Conservation (phyloP, 805 yeast genomes). For the Starmerella etchellsii region DNA sequence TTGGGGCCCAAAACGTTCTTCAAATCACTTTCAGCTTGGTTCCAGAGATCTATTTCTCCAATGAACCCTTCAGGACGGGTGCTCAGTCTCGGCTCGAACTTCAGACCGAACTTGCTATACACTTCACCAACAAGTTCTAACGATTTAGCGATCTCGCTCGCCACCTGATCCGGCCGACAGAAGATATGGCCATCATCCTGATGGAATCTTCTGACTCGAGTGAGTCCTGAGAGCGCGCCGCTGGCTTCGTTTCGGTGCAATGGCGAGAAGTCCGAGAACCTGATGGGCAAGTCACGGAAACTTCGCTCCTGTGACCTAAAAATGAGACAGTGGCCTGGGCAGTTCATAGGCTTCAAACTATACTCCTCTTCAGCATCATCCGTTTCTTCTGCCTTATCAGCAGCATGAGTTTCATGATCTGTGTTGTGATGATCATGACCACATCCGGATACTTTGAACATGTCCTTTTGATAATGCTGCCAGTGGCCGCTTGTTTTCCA, state of each 20-base stretch:
- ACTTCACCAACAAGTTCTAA: conserved; percentile 62
- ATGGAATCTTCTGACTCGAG: conserved; percentile 87
- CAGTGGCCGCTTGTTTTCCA: conserved; percentile 95
- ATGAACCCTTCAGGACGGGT: conserved; percentile 75
- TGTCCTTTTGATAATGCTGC: conserved; percentile 87
- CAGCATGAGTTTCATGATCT: not conserved
- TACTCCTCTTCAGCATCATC: conserved; percentile 33
- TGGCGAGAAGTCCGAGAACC: conserved; percentile 81
- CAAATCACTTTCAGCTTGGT: conserved; percentile 61
- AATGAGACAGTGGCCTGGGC: conserved; percentile 70
- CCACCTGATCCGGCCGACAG: conserved; percentile 68
- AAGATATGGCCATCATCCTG: conserved; percentile 98
- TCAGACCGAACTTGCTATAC: conserved; percentile 55
- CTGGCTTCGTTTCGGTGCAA: conserved; percentile 89
- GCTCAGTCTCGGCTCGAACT: conserved; percentile 56
- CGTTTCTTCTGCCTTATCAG: not conserved
- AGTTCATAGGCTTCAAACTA: conserved; percentile 77
- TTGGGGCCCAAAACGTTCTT: conserved; percentile 43
- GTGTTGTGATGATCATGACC: not conserved
- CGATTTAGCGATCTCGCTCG: conserved; percentile 56
- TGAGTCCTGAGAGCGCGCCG: conserved; percentile 85
- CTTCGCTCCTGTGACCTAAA: conserved; percentile 66
- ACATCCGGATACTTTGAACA: conserved; percentile 62
- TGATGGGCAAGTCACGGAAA: conserved; percentile 72
- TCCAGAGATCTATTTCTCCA: conserved; percentile 71